A percentile compares a stretch with the other conserved stretches of the same genome.
phyloP scores from a whole-genome alignment of 1,284 basidiomycete species.

The Trichosporon ovoides region DNA sequence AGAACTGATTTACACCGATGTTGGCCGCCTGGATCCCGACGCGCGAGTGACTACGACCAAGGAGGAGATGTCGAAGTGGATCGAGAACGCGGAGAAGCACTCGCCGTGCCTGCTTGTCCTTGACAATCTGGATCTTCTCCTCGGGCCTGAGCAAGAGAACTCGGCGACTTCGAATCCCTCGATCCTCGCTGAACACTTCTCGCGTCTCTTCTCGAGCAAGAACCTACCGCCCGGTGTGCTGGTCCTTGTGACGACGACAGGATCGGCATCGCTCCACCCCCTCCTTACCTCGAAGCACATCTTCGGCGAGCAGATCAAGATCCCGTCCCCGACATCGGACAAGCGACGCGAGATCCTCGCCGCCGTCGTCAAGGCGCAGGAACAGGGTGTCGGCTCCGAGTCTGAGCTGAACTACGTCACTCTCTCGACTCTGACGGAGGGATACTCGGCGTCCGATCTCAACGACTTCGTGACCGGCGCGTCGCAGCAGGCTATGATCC shows the following conservation, averaged over 20 bases:
- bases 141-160: slow-evolving; percentile 77
- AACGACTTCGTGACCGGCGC: slow-evolving; percentile 82
- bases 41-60: slow-evolving; percentile 55
- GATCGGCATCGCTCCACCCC: slow-evolving; percentile 67
- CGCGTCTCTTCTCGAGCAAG: slow-evolving; percentile 55
- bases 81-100: slow-evolving; percentile 70
- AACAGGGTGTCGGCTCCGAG: slow-evolving; percentile 24
- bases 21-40: slow-evolving; percentile 35
- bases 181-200: slow-evolving; percentile 53
- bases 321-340: slow-evolving; percentile 59
- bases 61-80: slow-evolving; percentile 65
- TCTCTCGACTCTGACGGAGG: slow-evolving; percentile 82
- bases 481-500: slow-evolving; percentile 75
- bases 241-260: slow-evolving; percentile 72
- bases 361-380: slow-evolving; percentile 54
- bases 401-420: slow-evolving; percentile 67
- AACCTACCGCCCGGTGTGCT: slow-evolving; percentile 61
- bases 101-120: slow-evolving; percentile 79
- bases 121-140: slow-evolving; percentile 82
- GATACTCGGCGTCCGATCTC: slow-evolving; percentile 83
- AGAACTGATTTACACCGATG: slow-evolving; percentile 54
- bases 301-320: slow-evolving; percentile 71
- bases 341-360: slow-evolving; percentile 59
- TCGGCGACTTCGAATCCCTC: slow-evolving; percentile 64
- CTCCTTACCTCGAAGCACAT: slow-evolving; percentile 68